These are phyloP conservation scores for Moricandia moricandioides DNA, from an alignment of 345 rosid genomes.

Conservation along the genomic window DNA sequence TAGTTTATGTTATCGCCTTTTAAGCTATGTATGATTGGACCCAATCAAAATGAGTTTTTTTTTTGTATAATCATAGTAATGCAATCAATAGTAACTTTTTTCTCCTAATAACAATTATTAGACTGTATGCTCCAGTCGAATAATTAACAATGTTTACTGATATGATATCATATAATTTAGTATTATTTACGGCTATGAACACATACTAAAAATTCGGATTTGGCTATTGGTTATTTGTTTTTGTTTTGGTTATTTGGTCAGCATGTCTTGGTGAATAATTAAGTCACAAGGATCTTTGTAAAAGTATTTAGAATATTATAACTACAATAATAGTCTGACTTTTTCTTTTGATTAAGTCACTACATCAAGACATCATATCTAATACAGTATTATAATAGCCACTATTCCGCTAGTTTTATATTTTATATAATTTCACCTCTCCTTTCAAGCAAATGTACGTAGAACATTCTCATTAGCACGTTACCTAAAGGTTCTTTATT, in stretches of 20 bases:
- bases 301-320: too few species aligned
- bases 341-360: background rate
- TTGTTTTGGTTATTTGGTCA: constrained; percentile 3
- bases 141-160: background rate
- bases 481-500: background rate
- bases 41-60: background rate
- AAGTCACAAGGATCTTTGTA: constrained; percentile 13
- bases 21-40: background rate
- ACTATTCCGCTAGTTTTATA: background rate
- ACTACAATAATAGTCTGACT: background rate
- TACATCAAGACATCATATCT: background rate
- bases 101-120: too few species aligned
- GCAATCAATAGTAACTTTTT: background rate
- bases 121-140: background rate
- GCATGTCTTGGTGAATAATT: constrained; percentile 20
- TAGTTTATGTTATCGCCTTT: background rate
- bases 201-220: background rate
- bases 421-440: constrained; percentile 1
- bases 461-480: background rate
- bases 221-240: background rate
- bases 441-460: background rate
- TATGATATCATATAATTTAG: background rate
- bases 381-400: background rate
- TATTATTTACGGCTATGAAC: background rate
- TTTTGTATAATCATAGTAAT: background rate